phyloP scores from a whole-genome alignment of 176 grass and related monocot species.

The Avena sativa region DNA sequence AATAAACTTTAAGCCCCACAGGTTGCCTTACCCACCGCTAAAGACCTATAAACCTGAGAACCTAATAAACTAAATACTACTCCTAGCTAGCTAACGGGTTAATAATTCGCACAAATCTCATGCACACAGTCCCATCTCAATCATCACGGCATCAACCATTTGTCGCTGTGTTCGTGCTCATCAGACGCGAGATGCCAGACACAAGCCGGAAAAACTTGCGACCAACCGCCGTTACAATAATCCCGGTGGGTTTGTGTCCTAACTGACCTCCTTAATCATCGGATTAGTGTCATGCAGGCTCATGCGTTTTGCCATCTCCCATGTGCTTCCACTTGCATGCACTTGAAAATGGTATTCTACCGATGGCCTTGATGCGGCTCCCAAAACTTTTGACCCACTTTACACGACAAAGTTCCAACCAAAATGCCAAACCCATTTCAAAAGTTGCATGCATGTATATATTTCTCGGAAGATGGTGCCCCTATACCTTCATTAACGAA shows the following conservation, averaged over 20 bases:
- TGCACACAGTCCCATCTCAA: background rate
- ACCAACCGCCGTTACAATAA: conserved; percentile 41
- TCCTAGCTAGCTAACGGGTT: background rate
- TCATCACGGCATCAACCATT: conserved; percentile 17
- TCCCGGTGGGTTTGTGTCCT: conserved; percentile 35
- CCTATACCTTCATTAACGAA: background rate
- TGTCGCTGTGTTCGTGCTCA: background rate
- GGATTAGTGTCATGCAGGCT: conserved; percentile 8
- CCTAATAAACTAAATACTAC: background rate
- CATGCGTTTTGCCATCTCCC: conserved; percentile 43
- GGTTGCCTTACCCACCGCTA: conserved; percentile 42
- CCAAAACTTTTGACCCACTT: conserved; percentile 33
- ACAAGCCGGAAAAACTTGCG: conserved; percentile 46
- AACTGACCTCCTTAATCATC: conserved; percentile 47
- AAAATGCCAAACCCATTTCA: background rate
- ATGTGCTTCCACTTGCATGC: conserved; percentile 20
- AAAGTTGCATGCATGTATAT: background rate
- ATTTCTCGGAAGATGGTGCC: background rate
- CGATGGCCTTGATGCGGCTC: background rate
- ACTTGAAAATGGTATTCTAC: background rate
- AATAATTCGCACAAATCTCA: background rate
- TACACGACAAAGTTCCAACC: background rate
- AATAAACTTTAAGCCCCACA: conserved; percentile 46
- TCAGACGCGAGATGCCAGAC: conserved; percentile 45
- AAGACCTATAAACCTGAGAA: conserved; percentile 29